Base-by-base conservation (phyloP, 768 basidiomycete species). In the Favolaschia claudopus region DNA sequence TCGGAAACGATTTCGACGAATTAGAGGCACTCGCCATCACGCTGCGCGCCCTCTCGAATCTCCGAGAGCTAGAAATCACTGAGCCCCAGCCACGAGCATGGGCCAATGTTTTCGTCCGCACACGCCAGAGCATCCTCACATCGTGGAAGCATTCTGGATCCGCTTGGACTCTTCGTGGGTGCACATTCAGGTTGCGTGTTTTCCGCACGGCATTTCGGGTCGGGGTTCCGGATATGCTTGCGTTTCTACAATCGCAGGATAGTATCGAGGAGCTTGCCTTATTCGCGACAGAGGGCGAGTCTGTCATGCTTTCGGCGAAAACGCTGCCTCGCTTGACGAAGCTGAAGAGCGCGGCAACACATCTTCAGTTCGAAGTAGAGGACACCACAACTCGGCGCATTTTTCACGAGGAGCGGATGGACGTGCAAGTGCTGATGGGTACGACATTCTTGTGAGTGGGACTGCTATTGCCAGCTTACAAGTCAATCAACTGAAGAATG, bases 191-290 rank as follows among this genome's bases (percentile, higher is more conserved):
- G 2, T 17, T 58, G 20, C 20, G 5, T 10, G 7, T n/a, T 5
- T 52, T 58, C 31, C 6, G 15, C 4, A 58, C 49, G 19, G 43
- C 14, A n/a, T 58, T 58, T 34, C 13, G 9, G 1, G 28, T 58
- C 15, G 10, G 13, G 14, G 15, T 51, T 2, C 14, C 42, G 9
- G 36, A 28, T 3, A 27, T 52, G 3, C 0, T 51, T 1, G 14
- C 9, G 7, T 58, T 58, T 19, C 29, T 58, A 4, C 4, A 20
- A 5, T 9, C 31, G 29, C 57, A 58, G 43, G 7, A 19, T 5
- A 44, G 20, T n/a, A 44, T 58, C 22, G 50, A 58, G 43, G 49
- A 58, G 20, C 43, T 58, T 12, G 24, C 27, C n/a, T 44, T 48
- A 34, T 31, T 43, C 3, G 40, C 28, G 27, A 15, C 19, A 0